phyloP scores from a whole-genome alignment of 257 asterid genomes.

The Salvia rosmarinus region DNA sequence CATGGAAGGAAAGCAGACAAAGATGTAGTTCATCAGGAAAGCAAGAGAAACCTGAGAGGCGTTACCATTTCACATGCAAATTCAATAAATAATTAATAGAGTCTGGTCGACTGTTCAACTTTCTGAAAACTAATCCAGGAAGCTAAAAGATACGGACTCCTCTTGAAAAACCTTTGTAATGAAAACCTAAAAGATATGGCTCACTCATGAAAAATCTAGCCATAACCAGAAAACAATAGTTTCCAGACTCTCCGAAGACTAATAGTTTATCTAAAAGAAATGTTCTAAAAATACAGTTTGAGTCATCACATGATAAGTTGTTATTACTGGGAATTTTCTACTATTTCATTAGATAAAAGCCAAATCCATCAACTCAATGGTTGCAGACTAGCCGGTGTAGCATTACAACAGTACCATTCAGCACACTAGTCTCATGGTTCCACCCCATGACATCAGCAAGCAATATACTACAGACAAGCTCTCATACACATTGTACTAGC shows the following conservation, averaged over 20 bases:
- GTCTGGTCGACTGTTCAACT: neutral
- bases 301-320: neutral
- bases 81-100: neutral
- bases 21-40: neutral
- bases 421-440: neutral
- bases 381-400: neutral
- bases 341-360: neutral
- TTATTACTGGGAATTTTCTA: neutral
- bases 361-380: neutral
- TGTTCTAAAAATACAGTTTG: neutral
- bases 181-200: neutral
- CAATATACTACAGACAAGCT: neutral
- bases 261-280: conserved; percentile 1
- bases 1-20: neutral
- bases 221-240: neutral
- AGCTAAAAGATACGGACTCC: neutral
- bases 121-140: neutral
- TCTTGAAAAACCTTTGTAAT: neutral
- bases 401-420: neutral
- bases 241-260: neutral
- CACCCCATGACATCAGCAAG: neutral
- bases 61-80: neutral
- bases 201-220: neutral
- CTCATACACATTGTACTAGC: neutral
- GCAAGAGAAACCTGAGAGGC: neutral